Evolutionary conservation across 2,329 filamentous ascomycete genomes (phyloP).

Genomic region (Cryphonectria carpinicola): DNA sequence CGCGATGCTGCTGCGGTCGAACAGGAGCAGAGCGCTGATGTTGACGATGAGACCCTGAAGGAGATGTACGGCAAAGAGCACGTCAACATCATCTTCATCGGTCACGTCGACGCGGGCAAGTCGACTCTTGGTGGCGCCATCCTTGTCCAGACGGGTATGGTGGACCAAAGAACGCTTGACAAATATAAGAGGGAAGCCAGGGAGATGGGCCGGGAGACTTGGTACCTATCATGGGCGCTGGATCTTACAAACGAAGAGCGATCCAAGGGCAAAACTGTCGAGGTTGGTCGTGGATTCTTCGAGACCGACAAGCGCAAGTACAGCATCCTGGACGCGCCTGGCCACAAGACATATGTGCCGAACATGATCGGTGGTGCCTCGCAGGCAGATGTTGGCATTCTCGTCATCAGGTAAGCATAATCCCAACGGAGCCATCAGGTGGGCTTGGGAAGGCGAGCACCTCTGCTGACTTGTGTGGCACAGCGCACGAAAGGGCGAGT

Average conservation of each 20-base stretch:
- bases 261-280: constrained; percentile 95
- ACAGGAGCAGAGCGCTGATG: constrained; percentile 78
- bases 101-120: constrained; percentile 98
- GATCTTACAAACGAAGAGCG: constrained; percentile 97
- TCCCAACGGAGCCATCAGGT: background rate
- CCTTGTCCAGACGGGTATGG: constrained; percentile 93
- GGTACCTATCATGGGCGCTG: constrained; percentile 98
- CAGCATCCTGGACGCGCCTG: constrained; percentile 94
- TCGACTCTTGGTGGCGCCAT: constrained; percentile 94
- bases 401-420: constrained; percentile 57
- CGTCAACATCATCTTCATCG: constrained; percentile 96
- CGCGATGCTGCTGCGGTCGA: constrained; percentile 82
- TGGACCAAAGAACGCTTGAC: constrained; percentile 97
- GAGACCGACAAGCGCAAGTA: constrained; percentile 96
- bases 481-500: constrained; percentile 95
- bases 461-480: constrained; percentile 50
- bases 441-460: too few species aligned
- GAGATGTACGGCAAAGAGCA: constrained; percentile 95
- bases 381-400: constrained; percentile 89
- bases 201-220: constrained; percentile 93
- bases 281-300: constrained; percentile 94
- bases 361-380: constrained; percentile 97
- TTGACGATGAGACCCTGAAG: constrained; percentile 74
- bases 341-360: constrained; percentile 97
- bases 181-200: constrained; percentile 98